These are phyloP conservation scores for Aureobasidium sp. DNA, from an alignment of 2,329 filamentous ascomycete species.

Conservation along the genomic window DNA sequence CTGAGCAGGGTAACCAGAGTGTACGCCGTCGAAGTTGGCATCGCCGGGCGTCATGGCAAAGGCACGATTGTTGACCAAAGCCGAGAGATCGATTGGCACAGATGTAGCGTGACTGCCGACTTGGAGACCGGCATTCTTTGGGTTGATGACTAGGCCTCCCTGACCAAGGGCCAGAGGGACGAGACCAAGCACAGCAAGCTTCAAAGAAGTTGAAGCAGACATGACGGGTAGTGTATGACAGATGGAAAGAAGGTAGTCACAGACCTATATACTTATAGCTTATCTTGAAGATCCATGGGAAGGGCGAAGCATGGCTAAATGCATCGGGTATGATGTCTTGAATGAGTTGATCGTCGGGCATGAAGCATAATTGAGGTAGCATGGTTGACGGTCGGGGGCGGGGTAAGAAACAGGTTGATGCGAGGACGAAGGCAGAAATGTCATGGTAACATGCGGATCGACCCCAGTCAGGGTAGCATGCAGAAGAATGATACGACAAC, in stretches of 20 bases:
- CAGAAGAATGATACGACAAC: background rate
- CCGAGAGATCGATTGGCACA: slow-evolving; percentile 19
- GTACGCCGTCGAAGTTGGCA: slow-evolving; percentile 27
- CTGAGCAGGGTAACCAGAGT: slow-evolving; percentile 30
- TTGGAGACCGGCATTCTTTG: slow-evolving; percentile 20
- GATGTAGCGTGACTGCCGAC: slow-evolving; percentile 14
- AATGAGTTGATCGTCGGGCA: background rate
- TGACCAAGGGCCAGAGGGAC: slow-evolving; percentile 16
- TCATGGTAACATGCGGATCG: background rate
- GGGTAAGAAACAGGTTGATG: background rate
- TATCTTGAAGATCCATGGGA: background rate
- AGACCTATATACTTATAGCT: background rate
- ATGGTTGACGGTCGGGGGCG: background rate
- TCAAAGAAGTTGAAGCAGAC: background rate
- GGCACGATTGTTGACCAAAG: slow-evolving; percentile 27
- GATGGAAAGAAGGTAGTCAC: no score
- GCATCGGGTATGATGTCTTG: background rate
- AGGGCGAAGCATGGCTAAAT: slow-evolving; percentile 2
- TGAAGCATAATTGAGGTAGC: background rate
- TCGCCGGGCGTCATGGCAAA: slow-evolving; percentile 29
- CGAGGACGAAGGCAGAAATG: background rate
- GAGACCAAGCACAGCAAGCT: slow-evolving; percentile 11
- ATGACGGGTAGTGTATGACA: background rate
- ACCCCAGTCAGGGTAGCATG: no score
- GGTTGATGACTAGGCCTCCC: slow-evolving; percentile 21